These are phyloP conservation scores for Colletotrichum tropicale DNA, from an alignment of 2,329 filamentous ascomycete species.

Conservation along the genomic window DNA sequence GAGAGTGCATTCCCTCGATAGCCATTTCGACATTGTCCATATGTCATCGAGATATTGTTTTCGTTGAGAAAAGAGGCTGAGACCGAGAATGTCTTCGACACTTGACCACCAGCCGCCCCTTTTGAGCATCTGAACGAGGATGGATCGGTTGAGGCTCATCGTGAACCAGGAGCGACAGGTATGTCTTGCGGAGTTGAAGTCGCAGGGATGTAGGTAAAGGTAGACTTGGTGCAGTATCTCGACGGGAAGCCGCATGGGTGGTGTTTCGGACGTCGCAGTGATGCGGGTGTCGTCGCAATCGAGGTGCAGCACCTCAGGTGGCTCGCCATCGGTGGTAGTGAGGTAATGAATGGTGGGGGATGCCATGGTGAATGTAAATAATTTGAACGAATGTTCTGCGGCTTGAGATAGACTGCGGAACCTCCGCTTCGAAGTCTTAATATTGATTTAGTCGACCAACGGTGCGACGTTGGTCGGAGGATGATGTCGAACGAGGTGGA, in stretches of 20 bases:
- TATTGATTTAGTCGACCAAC: neutral
- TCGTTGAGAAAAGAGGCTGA: neutral
- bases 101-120: constrained; percentile 58
- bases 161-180: constrained; percentile 65
- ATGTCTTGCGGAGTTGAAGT: constrained; percentile 65
- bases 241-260: constrained; percentile 31
- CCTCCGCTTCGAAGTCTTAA: neutral
- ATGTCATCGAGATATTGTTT: constrained; percentile 24
- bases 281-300: neutral
- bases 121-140: constrained; percentile 59
- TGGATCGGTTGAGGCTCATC: constrained; percentile 53
- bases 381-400: no score
- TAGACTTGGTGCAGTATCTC: constrained; percentile 44
- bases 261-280: neutral
- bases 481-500: neutral
- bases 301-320: neutral
- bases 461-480: accelerated
- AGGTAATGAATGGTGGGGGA: neutral
- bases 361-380: no score
- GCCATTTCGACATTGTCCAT: constrained; percentile 43
- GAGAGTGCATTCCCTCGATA: constrained; percentile 43
- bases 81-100: constrained; percentile 27
- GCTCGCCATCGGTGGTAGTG: neutral
- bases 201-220: constrained; percentile 32
- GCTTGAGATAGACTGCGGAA: no score